These are phyloP conservation scores for Oleoguttula mirabilis DNA, from an alignment of 495 filamentous ascomycete species.

Conservation along the genomic window DNA sequence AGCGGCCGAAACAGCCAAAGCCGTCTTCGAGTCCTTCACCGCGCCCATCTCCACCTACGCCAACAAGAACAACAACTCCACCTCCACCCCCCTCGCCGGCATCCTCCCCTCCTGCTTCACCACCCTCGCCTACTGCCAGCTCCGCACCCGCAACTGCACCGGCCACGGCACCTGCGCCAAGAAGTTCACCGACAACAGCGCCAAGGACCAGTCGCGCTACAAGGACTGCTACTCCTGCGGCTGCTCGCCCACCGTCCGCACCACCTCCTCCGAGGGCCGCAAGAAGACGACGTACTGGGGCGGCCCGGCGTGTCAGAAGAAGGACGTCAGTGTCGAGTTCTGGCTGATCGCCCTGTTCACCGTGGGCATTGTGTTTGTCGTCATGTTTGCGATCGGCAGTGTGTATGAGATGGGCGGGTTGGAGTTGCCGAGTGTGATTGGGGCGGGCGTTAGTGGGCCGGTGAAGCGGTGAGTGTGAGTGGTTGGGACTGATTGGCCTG, in stretches of 20 bases:
- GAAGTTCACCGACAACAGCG: slow-evolving; percentile 36
- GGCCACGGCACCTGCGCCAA: slow-evolving; percentile 60
- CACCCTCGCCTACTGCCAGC: slow-evolving; percentile 46
- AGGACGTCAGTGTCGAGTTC: slow-evolving; percentile 75
- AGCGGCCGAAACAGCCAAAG: not conserved
- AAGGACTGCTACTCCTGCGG: slow-evolving; percentile 61
- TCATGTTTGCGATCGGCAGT: slow-evolving; percentile 58
- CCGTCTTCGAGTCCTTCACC: slow-evolving; percentile 16
- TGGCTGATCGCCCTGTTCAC: slow-evolving; percentile 67
- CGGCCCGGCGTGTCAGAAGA: slow-evolving; percentile 81
- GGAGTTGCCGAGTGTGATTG: slow-evolving; percentile 73
- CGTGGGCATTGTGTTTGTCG: slow-evolving; percentile 47
- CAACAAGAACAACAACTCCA: slow-evolving; percentile 15
- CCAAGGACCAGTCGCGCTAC: slow-evolving; percentile 1
- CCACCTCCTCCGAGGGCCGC: slow-evolving; percentile 33
- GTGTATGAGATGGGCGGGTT: slow-evolving; percentile 67
- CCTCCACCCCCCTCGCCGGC: slow-evolving; percentile 30
- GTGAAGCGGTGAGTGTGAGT: slow-evolving; percentile 34
- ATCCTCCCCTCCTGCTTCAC: slow-evolving; percentile 50
- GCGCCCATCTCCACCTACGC: slow-evolving; percentile 17
- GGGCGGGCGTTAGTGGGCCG: slow-evolving; percentile 62
- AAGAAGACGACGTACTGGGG: slow-evolving; percentile 55
- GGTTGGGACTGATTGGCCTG: no score
- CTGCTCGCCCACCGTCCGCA: slow-evolving; percentile 42
- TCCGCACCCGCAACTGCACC: slow-evolving; percentile 57